Evolutionary conservation across 495 filamentous ascomycete genomes (phyloP), one percentile per base, ranked within the genome.

Genomic region (Clavariopsis aquatica): DNA sequence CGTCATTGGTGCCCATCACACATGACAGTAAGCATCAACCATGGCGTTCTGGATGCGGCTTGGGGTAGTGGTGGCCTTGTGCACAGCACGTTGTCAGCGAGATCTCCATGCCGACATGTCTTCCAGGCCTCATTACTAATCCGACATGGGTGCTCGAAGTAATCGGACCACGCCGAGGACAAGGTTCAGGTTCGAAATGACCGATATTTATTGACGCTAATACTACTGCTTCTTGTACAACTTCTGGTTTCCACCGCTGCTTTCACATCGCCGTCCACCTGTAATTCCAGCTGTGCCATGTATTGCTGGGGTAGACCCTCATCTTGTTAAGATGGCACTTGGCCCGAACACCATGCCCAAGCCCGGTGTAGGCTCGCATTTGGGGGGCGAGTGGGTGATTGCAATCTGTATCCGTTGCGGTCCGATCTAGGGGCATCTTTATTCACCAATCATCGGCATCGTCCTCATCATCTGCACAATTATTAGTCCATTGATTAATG

Each of bases 391-490:
- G 24, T 28, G 12, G 24, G 8, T 1, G 8, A 29, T 53, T 5
- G 22, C 53, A 56, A 45, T 56, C 22, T 56, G 31, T 13, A 26
- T 23, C 29, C 9, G 24, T 45, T 23, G 19, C 34, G 20, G 27
- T 41, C 29, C 29, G n/a, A 29, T 29, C 49, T 43, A 43, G 38
- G 9, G n/a, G 3, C n/a, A 23, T 23, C 29, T 17, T 58, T 20
- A 47, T 47, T 58, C 55, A 70, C 70, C 70, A 72, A 61, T 72
- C 68, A 62, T 72, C 70, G 29, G 70, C 70, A 27, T 72, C 70
- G 61, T 70, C 68, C 20, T 72, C 70, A 54, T 72, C 70, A 62
- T 72, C 70, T 72, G 55, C 20, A 57, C 8, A 38, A 36, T 15
- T 24, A 51, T 67, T 61, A 64, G 63, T 24, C 29, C 22, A 49